Percentiles rank a stretch among this genome's conserved stretches.
These are phyloP conservation scores for Fraxinus floribunda DNA, from an alignment of 305 asterid genomes.

Conservation along the genomic window DNA sequence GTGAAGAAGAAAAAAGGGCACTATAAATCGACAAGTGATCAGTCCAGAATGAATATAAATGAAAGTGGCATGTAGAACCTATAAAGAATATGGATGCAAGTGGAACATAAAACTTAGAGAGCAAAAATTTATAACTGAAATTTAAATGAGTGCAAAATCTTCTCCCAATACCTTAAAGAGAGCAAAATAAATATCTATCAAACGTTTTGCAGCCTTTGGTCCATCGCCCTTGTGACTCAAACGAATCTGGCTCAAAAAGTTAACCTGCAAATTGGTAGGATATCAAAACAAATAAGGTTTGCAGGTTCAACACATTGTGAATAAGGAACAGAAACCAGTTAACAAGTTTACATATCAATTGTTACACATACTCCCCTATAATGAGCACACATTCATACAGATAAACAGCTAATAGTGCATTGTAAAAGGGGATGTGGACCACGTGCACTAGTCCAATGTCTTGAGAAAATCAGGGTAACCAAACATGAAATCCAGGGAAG, in stretches of 20 bases:
- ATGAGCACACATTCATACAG: background rate
- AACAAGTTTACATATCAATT: background rate
- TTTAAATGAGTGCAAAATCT: slow-evolving; percentile 9
- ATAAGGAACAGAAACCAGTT: background rate
- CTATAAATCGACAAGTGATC: background rate
- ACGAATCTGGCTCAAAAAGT: slow-evolving; percentile 80
- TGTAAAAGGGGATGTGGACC: background rate
- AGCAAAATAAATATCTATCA: slow-evolving; percentile 91
- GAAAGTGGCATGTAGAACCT: slow-evolving; percentile 9
- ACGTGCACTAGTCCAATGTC: background rate
- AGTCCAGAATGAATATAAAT: slow-evolving; percentile 1
- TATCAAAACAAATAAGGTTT: slow-evolving; percentile 23
- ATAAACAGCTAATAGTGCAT: background rate
- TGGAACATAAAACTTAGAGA: background rate
- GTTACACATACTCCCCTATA: background rate
- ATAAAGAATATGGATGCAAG: background rate
- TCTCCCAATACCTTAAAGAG: slow-evolving; percentile 71
- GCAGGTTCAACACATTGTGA: background rate
- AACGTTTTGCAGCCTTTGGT: slow-evolving; percentile 81
- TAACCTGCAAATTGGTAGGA: slow-evolving; percentile 55
- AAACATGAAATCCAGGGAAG: background rate
- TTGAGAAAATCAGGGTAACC: background rate
- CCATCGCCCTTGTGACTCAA: slow-evolving; percentile 89
- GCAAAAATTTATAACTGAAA: background rate
- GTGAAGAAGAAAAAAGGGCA: background rate